Evolutionary conservation across 2,329 filamentous ascomycete species (phyloP).

Genomic region (Fusarium proliferatum): DNA sequence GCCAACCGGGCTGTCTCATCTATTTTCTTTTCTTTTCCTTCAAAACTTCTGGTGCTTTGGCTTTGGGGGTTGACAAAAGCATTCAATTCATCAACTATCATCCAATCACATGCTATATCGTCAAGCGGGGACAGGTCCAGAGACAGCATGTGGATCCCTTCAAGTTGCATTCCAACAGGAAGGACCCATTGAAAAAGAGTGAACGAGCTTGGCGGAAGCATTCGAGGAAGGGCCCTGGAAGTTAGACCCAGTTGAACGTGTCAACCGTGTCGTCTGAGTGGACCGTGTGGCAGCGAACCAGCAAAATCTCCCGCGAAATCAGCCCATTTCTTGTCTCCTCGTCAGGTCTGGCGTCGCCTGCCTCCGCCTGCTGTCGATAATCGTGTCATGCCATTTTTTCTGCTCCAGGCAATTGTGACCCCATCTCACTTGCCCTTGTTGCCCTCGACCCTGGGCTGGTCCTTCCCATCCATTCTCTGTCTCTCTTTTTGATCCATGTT

Average conservation of each 20-base stretch:
- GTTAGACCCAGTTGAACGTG: constrained; percentile 36
- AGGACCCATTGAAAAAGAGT: constrained; percentile 31
- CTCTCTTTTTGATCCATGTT: constrained; percentile 17
- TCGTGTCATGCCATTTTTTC: constrained; percentile 52
- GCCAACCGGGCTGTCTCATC: neutral
- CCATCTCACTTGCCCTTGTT: constrained; percentile 35
- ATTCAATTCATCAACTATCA: constrained; percentile 19
- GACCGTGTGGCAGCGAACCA: constrained; percentile 40
- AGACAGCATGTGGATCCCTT: constrained; percentile 30
- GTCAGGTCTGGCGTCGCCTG: constrained; percentile 46
- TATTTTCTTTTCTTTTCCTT: neutral
- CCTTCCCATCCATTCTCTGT: constrained; percentile 22
- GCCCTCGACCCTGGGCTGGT: constrained; percentile 22
- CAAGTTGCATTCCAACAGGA: constrained; percentile 21
- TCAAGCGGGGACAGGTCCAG: constrained; percentile 15
- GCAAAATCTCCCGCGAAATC: constrained; percentile 49
- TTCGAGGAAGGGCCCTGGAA: constrained; percentile 19
- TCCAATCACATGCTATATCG: constrained; percentile 30
- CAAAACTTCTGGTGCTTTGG: constrained; percentile 2
- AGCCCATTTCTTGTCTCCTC: constrained; percentile 52
- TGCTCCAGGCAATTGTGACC: constrained; percentile 39
- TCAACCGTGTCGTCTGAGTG: constrained; percentile 37
- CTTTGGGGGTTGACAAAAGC: constrained; percentile 20
- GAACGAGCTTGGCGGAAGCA: neutral
- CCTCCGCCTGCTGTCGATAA: constrained; percentile 48